Evolutionary conservation across 208 protist genomes (phyloP), one percentile per base, ranked within the genome.

Genomic region (Acanthamoeba sp.): DNA sequence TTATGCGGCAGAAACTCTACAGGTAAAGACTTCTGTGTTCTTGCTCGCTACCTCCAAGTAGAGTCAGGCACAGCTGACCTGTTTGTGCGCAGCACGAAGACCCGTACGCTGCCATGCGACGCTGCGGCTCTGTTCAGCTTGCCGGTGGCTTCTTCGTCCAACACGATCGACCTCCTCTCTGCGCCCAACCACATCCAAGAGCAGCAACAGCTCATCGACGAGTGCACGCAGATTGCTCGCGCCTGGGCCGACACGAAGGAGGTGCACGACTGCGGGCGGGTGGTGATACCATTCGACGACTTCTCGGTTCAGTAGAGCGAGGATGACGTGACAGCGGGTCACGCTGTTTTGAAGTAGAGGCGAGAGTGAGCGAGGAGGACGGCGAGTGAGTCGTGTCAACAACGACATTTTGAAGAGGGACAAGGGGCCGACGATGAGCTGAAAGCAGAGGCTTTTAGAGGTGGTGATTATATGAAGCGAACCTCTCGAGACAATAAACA

Each of bases 251-350:
- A 78, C 24, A 78, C 69, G 29, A 78, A 45, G 20, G 69, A 78
- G 29, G 69, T 78, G 69, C n/a, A 0, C 69, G 69, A 78, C 69
- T 78, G 29, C 69, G 69, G 69, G 18, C 69, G 69, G 22, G 69
- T 78, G 69, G 69, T 78, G 69, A 78, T 78, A 24, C 69, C 69
- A 22, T 78, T 78, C 69, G 69, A 78, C 36, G 69, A 78, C 6
- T 78, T 78, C 29, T 78, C 69, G 3, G 69, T 34, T 9, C 69
- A 36, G 34, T 78, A 32, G n/a, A 10, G 27, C 59, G 4, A n/a
- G 24, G 50, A 4, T 24, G n/a, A n/a, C n/a, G n/a, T n/a, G n/a
- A n/a, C n/a, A n/a, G n/a, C n/a, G 12, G 50, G 50, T 20, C 50
- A 22, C 50, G 50, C 7, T 16, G 50, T 20, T 5, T 22, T 57